Base-by-base conservation (phyloP, 1,284 basidiomycete species). In the Pascua sp. region DNA sequence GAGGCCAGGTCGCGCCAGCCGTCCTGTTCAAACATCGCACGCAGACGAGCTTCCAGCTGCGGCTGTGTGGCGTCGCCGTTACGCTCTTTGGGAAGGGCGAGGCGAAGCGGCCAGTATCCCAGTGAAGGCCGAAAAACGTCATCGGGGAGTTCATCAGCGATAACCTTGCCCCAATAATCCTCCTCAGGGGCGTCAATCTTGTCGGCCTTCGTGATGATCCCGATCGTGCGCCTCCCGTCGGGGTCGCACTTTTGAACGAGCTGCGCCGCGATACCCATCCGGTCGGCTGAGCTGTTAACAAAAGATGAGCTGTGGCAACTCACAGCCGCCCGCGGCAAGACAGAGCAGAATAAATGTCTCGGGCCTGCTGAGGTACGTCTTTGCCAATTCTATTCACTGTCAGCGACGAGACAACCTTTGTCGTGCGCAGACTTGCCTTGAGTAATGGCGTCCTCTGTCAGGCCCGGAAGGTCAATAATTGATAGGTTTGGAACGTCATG, bases 391-490 rank as follows among this genome's bases (percentile, higher is more conserved):
- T 61, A 40, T 39, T 43, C 41, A 17, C 18, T 32, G 45, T 42
- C 39, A 36, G 36, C 36, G 17, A 10, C 32, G 40, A 5, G n/a
- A n/a, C n/a, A n/a, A n/a, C n/a, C 40, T 5, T 18, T 40, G 32
- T n/a, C 46, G 9, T 47, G 12, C 24, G 42, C 9, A 38, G 18
- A 15, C 51, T 12, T 53, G 48, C 13, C 42, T 47, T 42, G 17
- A 36, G 51, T 24, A 12, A 49, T 15, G 12, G 5, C 38, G 12
- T 13, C 7, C 36, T 15, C 13, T 37, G 12, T 8, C 36, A 40
- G 40, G 64, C 70, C 70, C 3, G 70, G 68, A 1, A 71, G 54
- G 50, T 71, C 70, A 12, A 67, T 55, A 13, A 69, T 61, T 8
- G 62, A 54, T 4, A 69, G 47, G 40, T 68, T 49, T 0, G 49